Base-by-base conservation (phyloP, 2,329 filamentous ascomycete species). In the Beauveria caledonica region DNA sequence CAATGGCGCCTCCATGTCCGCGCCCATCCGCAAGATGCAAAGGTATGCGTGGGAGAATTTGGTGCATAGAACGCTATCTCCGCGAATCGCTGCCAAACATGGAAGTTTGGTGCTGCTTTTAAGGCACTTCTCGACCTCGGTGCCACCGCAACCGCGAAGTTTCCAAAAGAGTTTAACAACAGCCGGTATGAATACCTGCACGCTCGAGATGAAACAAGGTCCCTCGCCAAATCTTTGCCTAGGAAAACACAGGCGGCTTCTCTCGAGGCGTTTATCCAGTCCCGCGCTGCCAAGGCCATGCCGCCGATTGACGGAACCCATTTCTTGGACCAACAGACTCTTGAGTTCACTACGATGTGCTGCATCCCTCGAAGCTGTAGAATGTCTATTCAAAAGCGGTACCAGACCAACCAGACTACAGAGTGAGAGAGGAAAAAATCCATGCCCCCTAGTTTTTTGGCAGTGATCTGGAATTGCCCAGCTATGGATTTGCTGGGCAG, bases 161-260 rank as follows among this genome's bases (percentile, higher is more conserved):
- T 58, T 10, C 55, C 23, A 3, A 36, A 25, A 6, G 21, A 46
- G 21, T 45, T 23, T 1, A 42, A 40, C 13, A 27, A 58, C 44
- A 58, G 48, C 8, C 55, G 45, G 11, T 58, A 58, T 13, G 55
- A 58, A 17, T 58, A 58, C 17, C n/a, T 58, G n/a, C 46, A 58
- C 15, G 23, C 44, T 8, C 33, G 21, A 3, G 55, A 58, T 13
- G 55, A 58, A 19, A 21, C 50, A 10, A 8, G 27, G 8, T 58
- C 55, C 11, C 55, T 58, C 9, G 55, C 55, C 15, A 51, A 48
- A 29, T 19, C 46, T 7, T 23, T 58, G 23, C 29, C 55, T 13
- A 42, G 39, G 36, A 40, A 44, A 36, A 51, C 17, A 23, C 45
- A 58, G 17, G 55, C 23, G 8, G 33, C 21, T 10, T 23, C 44